phyloP scores from a whole-genome alignment of 129 eudicot genomes.

The Logfia minima region DNA sequence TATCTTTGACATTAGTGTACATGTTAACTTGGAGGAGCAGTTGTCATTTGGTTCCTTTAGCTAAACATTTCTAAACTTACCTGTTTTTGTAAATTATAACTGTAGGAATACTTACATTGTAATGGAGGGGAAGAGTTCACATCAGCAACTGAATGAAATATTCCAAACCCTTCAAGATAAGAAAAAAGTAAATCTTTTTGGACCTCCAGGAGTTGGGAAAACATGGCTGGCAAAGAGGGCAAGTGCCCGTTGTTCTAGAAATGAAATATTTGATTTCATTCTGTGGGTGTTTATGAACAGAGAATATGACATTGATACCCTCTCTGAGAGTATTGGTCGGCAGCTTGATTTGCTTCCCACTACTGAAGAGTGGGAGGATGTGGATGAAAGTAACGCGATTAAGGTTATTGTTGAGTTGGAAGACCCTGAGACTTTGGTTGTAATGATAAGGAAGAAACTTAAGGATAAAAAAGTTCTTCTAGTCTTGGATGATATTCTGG shows the following conservation, averaged over 20 bases:
- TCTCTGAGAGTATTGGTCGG: slow-evolving; percentile 38
- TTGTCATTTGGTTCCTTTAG: background rate
- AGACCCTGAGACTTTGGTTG: background rate
- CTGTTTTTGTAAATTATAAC: background rate
- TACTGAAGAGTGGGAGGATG: slow-evolving; percentile 39
- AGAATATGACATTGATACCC: slow-evolving; percentile 12
- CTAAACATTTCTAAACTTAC: background rate
- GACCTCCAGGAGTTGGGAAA: slow-evolving; percentile 47
- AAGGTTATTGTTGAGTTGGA: background rate
- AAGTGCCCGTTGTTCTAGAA: slow-evolving; percentile 7
- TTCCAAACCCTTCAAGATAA: background rate
- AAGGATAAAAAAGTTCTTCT: slow-evolving; percentile 24
- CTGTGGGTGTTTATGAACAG: slow-evolving; percentile 43
- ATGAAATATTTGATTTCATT: background rate
- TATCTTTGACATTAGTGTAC: too few species aligned
- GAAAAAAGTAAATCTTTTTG: slow-evolving; percentile 15
- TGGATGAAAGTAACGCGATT: slow-evolving; percentile 24
- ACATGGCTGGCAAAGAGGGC: slow-evolving; percentile 43
- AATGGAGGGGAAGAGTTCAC: background rate
- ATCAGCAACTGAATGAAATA: background rate
- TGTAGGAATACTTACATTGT: background rate
- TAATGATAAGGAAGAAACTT: background rate
- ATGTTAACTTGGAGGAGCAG: too few species aligned
- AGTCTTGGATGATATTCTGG: slow-evolving; percentile 37
- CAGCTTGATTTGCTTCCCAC: slow-evolving; percentile 36